These are phyloP conservation scores for Protoeuglena noctilucae DNA, from an alignment of 139 green algal genomes.

Conservation along the genomic window DNA sequence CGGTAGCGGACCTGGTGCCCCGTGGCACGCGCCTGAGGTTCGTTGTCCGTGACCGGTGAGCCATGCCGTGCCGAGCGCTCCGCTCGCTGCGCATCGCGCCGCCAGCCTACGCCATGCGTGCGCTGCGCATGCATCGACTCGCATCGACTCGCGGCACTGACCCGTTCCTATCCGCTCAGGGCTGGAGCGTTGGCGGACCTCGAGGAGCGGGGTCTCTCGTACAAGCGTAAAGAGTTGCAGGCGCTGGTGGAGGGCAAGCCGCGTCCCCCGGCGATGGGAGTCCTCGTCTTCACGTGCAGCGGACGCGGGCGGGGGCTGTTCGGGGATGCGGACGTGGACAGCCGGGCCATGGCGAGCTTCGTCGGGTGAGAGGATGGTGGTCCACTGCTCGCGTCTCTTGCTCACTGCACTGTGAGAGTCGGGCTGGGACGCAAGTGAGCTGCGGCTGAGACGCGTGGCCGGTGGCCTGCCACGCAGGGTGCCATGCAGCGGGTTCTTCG, in stretches of 20 bases:
- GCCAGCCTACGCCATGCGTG: constrained; percentile 15
- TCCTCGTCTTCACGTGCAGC: constrained; percentile 44
- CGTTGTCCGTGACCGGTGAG: constrained; percentile 26
- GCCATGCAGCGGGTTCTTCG: constrained; percentile 26
- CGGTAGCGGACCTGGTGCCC: no score
- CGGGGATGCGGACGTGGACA: constrained; percentile 21
- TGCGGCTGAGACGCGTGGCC: not conserved
- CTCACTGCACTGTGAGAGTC: not conserved
- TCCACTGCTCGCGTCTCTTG: not conserved
- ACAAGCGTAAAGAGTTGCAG: constrained; percentile 30
- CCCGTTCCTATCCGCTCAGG: not conserved
- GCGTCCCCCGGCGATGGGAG: constrained; percentile 21
- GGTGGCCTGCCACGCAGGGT: not conserved
- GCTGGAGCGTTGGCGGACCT: not conserved
- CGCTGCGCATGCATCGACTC: constrained; percentile 12
- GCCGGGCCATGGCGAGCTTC: constrained; percentile 23
- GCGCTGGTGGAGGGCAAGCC: constrained; percentile 2
- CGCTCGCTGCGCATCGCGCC: not conserved
- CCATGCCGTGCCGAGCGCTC: no score
- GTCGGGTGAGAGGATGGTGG: constrained; percentile 4
- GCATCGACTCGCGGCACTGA: not conserved
- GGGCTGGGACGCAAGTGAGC: not conserved
- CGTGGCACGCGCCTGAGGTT: constrained; percentile 34
- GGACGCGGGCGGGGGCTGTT: constrained; percentile 31
- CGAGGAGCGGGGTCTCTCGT: constrained; percentile 15